Percentiles rank a stretch among this genome's conserved stretches.
These are phyloP conservation scores for Plasmodium yoelii DNA, from an alignment of 169 alveolate genomes.

Conservation along the genomic window DNA sequence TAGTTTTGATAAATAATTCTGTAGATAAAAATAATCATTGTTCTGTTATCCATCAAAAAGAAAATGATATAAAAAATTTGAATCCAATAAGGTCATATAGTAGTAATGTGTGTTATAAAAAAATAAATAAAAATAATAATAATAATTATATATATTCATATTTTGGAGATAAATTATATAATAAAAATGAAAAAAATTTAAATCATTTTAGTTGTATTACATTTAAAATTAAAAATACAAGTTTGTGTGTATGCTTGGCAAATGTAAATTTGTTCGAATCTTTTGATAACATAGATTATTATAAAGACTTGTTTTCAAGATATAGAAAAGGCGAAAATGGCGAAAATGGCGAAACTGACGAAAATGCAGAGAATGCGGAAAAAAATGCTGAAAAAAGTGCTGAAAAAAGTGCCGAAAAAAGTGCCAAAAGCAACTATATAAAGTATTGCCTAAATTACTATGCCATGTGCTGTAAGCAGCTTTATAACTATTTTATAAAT, in stretches of 20 bases:
- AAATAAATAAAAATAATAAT: background rate
- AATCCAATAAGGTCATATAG: background rate
- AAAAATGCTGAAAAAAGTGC: too few relatives aligned
- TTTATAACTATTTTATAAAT: slow-evolving; percentile 22
- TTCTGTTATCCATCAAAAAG: too few relatives aligned
- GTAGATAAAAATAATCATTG: too few relatives aligned
- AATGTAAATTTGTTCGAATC: background rate
- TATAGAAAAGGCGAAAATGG: background rate
- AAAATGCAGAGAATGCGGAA: background rate
- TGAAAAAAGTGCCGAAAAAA: too few relatives aligned
- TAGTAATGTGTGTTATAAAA: background rate
- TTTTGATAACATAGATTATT: slow-evolving; percentile 5
- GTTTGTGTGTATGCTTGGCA: slow-evolving; percentile 28
- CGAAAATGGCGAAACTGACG: too few relatives aligned
- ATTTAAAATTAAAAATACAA: slow-evolving; percentile 15
- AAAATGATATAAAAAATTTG: too few relatives aligned
- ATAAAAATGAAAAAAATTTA: background rate
- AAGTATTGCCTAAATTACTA: background rate
- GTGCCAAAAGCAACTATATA: background rate
- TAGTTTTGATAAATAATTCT: too few relatives aligned
- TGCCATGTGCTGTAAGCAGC: slow-evolving; percentile 9
- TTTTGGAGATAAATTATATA: too few relatives aligned
- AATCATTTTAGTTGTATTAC: slow-evolving; percentile 13
- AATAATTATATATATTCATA: background rate
- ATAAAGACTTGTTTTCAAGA: slow-evolving; percentile 7